Evolutionary conservation across 2,329 filamentous ascomycete species (phyloP).

Genomic region (Phaeosphaeria sp.): DNA sequence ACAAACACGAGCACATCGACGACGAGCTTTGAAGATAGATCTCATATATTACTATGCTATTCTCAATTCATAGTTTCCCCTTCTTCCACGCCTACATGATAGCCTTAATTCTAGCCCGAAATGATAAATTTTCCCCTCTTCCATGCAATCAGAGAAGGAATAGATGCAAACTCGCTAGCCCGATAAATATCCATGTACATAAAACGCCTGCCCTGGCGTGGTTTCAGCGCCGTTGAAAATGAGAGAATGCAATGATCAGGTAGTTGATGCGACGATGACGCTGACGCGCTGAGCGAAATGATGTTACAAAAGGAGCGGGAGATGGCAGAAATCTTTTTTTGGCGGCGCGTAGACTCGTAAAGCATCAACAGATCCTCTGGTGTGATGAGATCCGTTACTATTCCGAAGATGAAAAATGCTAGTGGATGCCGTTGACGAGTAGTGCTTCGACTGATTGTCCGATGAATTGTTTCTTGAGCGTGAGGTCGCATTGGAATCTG

Average conservation of each 20-base stretch:
- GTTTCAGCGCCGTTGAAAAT: background rate
- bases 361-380: constrained; percentile 11
- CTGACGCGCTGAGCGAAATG: background rate
- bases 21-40: background rate
- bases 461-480: constrained; percentile 90
- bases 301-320: constrained; percentile 9
- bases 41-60: constrained; percentile 7
- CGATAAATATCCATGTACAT: constrained; percentile 5
- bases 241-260: constrained; percentile 8
- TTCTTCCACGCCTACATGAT: background rate
- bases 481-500: constrained; percentile 80
- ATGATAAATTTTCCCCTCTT: constrained; percentile 6
- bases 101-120: background rate
- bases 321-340: constrained; percentile 15
- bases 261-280: background rate
- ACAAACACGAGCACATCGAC: no score
- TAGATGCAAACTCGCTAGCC: background rate
- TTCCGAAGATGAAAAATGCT: constrained; percentile 9
- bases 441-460: constrained; percentile 47
- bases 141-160: background rate
- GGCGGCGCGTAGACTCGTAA: constrained; percentile 25
- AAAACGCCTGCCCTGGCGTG: background rate
- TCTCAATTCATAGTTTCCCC: background rate
- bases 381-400: background rate
- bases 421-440: constrained; percentile 30